phyloP scores from a whole-genome alignment of 2,329 filamentous ascomycete genomes.

The Cladophialophora yegresii region DNA sequence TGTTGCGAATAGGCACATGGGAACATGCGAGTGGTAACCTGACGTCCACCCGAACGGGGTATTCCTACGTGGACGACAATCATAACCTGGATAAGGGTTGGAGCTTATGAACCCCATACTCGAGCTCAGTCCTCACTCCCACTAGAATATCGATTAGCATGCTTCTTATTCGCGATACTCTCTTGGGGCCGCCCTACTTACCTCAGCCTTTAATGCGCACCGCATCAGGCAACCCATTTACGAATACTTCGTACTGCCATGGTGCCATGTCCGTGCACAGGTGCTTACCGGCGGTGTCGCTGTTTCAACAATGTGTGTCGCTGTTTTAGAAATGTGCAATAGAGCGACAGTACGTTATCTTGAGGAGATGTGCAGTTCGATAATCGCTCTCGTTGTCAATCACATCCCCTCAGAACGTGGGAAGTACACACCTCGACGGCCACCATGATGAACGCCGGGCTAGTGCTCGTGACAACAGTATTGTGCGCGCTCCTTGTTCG shows the following conservation, averaged over 20 bases:
- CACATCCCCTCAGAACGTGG: background rate
- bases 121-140: background rate
- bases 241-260: background rate
- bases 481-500: conserved; percentile 1
- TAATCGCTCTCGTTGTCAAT: background rate
- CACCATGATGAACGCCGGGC: background rate
- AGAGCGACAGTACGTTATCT: background rate
- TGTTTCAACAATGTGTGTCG: background rate
- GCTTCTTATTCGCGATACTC: background rate
- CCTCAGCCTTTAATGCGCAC: background rate
- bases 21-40: no score
- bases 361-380: background rate
- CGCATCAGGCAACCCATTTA: background rate
- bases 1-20: background rate
- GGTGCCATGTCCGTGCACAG: background rate
- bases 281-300: background rate
- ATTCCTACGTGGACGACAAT: background rate
- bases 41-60: background rate
- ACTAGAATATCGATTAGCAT: background rate
- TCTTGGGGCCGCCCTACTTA: background rate
- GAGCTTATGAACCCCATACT: background rate
- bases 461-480: conserved; percentile 23
- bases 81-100: background rate
- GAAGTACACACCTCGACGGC: background rate
- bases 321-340: background rate